Conservation (phyloP, 1,284 basidiomycete genomes). For the Peniophora sp. region DNA sequence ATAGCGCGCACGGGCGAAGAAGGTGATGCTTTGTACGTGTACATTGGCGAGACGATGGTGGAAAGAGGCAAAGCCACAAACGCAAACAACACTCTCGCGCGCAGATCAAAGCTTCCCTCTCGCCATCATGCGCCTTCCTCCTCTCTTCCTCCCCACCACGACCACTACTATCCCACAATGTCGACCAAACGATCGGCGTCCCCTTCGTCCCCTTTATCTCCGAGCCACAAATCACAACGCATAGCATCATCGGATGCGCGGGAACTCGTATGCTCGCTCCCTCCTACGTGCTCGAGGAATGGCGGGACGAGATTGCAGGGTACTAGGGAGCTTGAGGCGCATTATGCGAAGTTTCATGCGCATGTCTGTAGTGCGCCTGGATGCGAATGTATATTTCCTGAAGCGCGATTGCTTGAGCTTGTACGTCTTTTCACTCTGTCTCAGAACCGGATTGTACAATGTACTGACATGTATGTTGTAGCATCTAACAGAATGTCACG, state of each 20-base stretch:
- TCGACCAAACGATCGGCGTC: not conserved
- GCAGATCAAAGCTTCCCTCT: too few relatives aligned
- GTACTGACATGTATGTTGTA: conserved; percentile 21
- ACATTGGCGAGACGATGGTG: too few relatives aligned
- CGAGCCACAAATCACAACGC: conserved; percentile 16
- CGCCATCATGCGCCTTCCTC: too few relatives aligned
- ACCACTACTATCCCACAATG: not conserved
- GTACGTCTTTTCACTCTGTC: conserved; percentile 38
- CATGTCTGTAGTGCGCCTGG: conserved; percentile 66
- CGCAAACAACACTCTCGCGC: too few relatives aligned
- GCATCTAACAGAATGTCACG: conserved; percentile 86
- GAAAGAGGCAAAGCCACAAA: too few relatives aligned
- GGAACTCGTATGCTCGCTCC: conserved; percentile 61
- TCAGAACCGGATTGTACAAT: not conserved
- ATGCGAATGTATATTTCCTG: conserved; percentile 83
- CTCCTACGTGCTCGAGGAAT: conserved; percentile 68
- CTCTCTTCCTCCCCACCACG: not conserved
- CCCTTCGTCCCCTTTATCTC: conserved; percentile 9
- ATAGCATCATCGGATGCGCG: conserved; percentile 1
- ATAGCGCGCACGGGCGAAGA: too few relatives aligned
- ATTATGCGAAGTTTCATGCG: conserved; percentile 78
- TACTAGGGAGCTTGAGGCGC: conserved; percentile 64
- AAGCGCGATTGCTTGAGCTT: conserved; percentile 66
- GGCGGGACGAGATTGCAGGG: conserved; percentile 51
- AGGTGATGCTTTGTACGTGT: too few relatives aligned